A percentile compares a stretch with the other conserved stretches of the same genome.
Evolutionary conservation across 495 filamentous ascomycete species (phyloP).

Genomic region (Tuber aestivum): DNA sequence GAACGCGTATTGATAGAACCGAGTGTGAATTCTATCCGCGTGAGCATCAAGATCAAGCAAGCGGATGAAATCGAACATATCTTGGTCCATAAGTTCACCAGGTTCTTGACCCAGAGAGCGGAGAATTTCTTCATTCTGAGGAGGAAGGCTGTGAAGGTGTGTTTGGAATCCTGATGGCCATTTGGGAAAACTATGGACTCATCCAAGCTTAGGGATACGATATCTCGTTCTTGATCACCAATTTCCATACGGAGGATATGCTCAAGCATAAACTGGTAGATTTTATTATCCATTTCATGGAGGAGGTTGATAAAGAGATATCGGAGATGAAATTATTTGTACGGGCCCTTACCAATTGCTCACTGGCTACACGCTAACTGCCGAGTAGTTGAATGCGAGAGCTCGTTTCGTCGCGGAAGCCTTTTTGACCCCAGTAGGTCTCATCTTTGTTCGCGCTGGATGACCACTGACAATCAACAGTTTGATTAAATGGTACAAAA

Average conservation of each 20-base stretch:
- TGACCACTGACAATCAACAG: neutral
- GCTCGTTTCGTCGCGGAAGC: conserved; percentile 98
- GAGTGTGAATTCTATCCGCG: conserved; percentile 86
- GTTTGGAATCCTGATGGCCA: conserved; percentile 11
- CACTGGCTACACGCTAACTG: neutral
- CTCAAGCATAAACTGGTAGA: conserved; percentile 97
- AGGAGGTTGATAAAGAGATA: conserved; percentile 99
- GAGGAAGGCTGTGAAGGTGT: conserved; percentile 88
- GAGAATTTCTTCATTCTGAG: conserved; percentile 96
- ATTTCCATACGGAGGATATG: conserved; percentile 97
- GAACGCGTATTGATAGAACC: conserved; percentile 92
- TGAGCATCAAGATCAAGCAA: conserved; percentile 98
- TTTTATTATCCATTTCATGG: conserved; percentile 98
- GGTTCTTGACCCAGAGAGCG: conserved; percentile 90
- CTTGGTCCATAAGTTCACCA: conserved; percentile 93
- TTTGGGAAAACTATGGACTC: conserved; percentile 20
- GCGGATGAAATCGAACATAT: conserved; percentile 98
- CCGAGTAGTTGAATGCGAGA: conserved; percentile 76
- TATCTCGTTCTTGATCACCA: conserved; percentile 97
- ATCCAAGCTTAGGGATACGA: conserved; percentile 70
- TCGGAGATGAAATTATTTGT: conserved; percentile 99
- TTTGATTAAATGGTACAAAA: neutral
- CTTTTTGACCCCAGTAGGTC: conserved; percentile 72
- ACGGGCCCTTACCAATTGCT: conserved; percentile 47
- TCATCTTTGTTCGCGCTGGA: neutral